Conservation (phyloP, 2,329 filamentous ascomycete genomes). For the Alternaria novae-zelandiae region DNA sequence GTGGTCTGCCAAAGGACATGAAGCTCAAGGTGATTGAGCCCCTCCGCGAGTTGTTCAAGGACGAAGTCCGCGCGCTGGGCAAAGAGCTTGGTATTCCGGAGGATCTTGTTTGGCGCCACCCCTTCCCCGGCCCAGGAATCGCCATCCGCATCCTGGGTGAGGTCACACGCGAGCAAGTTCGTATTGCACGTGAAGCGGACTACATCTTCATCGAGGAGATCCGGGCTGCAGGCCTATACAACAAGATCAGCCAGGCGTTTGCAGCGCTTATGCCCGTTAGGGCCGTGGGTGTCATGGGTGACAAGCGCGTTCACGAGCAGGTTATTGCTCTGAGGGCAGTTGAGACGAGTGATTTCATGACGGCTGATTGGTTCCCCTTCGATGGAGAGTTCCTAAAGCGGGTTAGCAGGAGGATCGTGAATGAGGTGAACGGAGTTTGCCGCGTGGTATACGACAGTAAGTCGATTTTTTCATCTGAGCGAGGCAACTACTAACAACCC, state of each 20-base stretch:
- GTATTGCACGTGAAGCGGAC: slow-evolving; percentile 79
- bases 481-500: slow-evolving; percentile 17
- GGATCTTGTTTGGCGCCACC: slow-evolving; percentile 79
- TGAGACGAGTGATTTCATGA: slow-evolving; percentile 75
- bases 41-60: slow-evolving; percentile 81
- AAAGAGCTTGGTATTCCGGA: slow-evolving; percentile 73
- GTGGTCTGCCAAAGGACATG: slow-evolving; percentile 69
- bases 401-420: slow-evolving; percentile 73
- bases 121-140: slow-evolving; percentile 78
- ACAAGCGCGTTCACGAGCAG: slow-evolving; percentile 70
- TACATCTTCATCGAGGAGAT: slow-evolving; percentile 81
- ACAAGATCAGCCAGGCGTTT: slow-evolving; percentile 73
- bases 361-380: slow-evolving; percentile 72
- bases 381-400: slow-evolving; percentile 68
- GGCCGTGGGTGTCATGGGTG: slow-evolving; percentile 72
- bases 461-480: slow-evolving; percentile 27
- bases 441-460: slow-evolving; percentile 73
- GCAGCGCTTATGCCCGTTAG: slow-evolving; percentile 71
- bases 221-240: slow-evolving; percentile 72
- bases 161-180: slow-evolving; percentile 78
- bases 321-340: slow-evolving; percentile 69
- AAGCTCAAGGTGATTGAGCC: slow-evolving; percentile 78
- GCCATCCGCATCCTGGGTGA: slow-evolving; percentile 84
- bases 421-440: slow-evolving; percentile 75
- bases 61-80: slow-evolving; percentile 76